Evolutionary conservation across 352 stramenopile species (phyloP), one percentile per base, ranked within the genome.

Genomic region (Pythium apleroticum): DNA sequence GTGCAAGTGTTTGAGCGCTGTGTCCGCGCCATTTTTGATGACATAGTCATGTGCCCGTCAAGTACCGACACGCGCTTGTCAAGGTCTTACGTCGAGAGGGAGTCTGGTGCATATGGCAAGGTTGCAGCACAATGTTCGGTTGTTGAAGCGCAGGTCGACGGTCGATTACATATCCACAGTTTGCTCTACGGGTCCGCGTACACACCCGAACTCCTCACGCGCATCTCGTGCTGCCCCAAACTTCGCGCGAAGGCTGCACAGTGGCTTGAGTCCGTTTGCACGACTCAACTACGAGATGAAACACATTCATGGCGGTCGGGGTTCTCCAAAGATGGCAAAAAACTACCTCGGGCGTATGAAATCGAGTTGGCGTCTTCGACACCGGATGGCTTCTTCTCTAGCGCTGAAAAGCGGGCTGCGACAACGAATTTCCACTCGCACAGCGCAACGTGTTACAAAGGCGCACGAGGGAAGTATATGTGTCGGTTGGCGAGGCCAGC

Each of bases 131-230:
- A 65, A 56, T 60, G n/a, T 30, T 57, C 35, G 3, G 57, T 72
- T 4, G 52, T 72, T 3, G 65, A 75, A 24, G 54, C 64, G n/a
- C 64, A 72, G 49, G 41, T 35, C 8, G 57, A 69, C 52, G 60
- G 64, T 4, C n/a, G 68, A 35, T 53, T 72, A 12, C 68, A 71
- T 27, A 45, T 53, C 22, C 69, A 75, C 30, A 55, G 58, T 15
- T 24, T 54, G 24, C 0, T 58, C 0, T 72, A 75, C 56, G 57
- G 57, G 12, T 68, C 57, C 0, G 30, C 35, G 0, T 57, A 33
- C 11, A 65, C 6, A 3, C 69, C 65, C 8, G 19, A 37, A 0
- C 12, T 73, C 2, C n/a, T 76, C 19, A 57, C 60, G 4, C 28
- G 65, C 22, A 35, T 68, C 11, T 24, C n/a, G 7, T 65, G 35